Evolutionary conservation across 495 filamentous ascomycete genomes (phyloP).

Genomic region (Trichoderma orchidacearum): DNA sequence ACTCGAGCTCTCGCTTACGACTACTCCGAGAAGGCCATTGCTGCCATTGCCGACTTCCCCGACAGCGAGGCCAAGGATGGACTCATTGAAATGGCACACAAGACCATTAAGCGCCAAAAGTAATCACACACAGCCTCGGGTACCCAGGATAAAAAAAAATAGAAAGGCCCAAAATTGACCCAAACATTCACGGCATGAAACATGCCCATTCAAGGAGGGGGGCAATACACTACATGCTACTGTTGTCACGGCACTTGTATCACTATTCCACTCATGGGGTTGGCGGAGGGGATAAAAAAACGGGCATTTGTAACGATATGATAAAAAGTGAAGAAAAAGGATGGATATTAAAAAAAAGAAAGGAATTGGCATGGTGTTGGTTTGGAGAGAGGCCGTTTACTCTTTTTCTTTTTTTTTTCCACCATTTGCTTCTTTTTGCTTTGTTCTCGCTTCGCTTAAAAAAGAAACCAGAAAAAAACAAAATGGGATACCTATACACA

Average conservation of each 20-base stretch:
- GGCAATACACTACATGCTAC: neutral
- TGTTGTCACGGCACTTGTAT: slow-evolving; percentile 5
- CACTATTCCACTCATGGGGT: slow-evolving; percentile 3
- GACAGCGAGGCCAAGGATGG: slow-evolving; percentile 86
- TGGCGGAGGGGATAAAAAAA: neutral
- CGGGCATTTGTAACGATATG: neutral
- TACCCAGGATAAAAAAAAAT: too few relatives aligned
- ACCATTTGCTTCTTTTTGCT: too few relatives aligned
- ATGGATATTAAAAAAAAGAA: neutral
- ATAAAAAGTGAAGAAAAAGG: neutral
- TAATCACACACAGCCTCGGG: slow-evolving; percentile 20
- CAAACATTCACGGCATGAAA: neutral
- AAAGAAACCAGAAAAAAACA: neutral
- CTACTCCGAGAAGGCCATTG: slow-evolving; percentile 78
- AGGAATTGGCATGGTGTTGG: neutral
- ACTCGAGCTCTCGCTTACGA: slow-evolving; percentile 80
- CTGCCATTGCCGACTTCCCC: slow-evolving; percentile 69
- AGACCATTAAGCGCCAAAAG: slow-evolving; percentile 80
- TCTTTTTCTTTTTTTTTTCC: neutral
- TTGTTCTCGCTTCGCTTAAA: too few relatives aligned
- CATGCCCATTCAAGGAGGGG: neutral
- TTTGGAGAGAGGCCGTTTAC: neutral
- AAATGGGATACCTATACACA: too few relatives aligned
- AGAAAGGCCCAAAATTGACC: too few relatives aligned
- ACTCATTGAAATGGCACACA: slow-evolving; percentile 82